Conservation (phyloP, 495 filamentous ascomycete species). For the Penicillium antarcticum region DNA sequence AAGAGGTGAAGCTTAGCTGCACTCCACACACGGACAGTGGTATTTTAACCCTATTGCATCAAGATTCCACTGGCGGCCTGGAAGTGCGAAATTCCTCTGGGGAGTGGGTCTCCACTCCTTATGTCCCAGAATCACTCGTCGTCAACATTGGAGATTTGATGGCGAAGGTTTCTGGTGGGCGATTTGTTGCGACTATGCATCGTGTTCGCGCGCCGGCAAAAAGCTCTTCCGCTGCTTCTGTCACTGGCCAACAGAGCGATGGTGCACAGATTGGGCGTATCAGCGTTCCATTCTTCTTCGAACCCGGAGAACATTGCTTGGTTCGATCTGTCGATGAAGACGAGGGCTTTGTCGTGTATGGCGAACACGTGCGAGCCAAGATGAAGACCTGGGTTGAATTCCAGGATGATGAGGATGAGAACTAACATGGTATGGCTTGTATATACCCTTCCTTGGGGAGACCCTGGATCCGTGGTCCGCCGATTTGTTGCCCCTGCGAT, state of each 20-base stretch:
- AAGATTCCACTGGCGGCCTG: constrained; percentile 39
- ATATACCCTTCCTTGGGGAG: no score
- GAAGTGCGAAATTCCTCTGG: constrained; percentile 39
- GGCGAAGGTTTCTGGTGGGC: constrained; percentile 42
- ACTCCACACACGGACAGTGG: constrained; percentile 45
- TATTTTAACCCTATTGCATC: constrained; percentile 42
- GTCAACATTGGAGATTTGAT: constrained; percentile 53
- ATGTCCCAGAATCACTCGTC: constrained; percentile 40
- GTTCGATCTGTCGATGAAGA: constrained; percentile 34
- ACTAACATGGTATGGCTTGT: background rate
- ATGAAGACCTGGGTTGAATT: constrained; percentile 48
- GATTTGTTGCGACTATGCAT: constrained; percentile 48
- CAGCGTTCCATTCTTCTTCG: constrained; percentile 50
- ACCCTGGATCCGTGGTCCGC: no score
- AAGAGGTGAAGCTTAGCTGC: constrained; percentile 36
- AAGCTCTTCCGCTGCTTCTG: background rate
- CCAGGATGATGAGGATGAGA: constrained; percentile 8
- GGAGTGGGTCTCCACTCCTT: constrained; percentile 43
- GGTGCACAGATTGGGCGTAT: constrained; percentile 29
- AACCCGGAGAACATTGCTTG: constrained; percentile 41
- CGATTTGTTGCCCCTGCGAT: no score
- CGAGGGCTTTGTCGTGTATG: constrained; percentile 35
- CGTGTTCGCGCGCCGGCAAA: constrained; percentile 33
- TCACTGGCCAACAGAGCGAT: background rate
- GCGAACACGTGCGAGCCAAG: constrained; percentile 42